A percentile compares a stretch with the other conserved stretches of the same genome.
Evolutionary conservation across 257 asterid species (phyloP).

Genomic region (Haberlea rhodopensis): DNA sequence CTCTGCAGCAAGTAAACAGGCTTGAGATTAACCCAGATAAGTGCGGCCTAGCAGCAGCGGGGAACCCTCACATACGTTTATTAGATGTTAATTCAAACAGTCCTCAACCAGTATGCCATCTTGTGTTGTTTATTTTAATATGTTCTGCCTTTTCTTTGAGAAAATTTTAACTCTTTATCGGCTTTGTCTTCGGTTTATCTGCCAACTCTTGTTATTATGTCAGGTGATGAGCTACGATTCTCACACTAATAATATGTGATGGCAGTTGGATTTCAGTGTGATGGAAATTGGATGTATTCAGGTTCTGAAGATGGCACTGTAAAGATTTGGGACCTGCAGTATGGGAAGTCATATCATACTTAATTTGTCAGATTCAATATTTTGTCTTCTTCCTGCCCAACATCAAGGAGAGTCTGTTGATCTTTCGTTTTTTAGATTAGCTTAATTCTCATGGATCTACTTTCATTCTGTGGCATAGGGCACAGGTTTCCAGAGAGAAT

Average conservation of each 20-base stretch:
- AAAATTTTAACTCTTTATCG: neutral
- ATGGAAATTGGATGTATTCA: conserved; percentile 98
- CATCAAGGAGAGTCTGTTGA: neutral
- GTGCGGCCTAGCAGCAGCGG: conserved; percentile 88
- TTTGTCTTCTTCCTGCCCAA: neutral
- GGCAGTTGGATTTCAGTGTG: conserved; percentile 99
- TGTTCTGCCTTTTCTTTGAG: neutral
- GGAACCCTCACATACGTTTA: conserved; percentile 94
- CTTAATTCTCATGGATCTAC: neutral
- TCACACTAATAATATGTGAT: conserved; percentile 90
- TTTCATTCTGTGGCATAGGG: conserved; percentile 49
- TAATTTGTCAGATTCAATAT: neutral
- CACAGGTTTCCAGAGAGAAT: conserved; percentile 98
- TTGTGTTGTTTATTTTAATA: conserved; percentile 14
- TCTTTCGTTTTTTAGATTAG: neutral
- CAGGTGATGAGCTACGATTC: conserved; percentile 97
- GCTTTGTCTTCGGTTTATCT: conserved; percentile 10
- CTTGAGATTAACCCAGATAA: conserved; percentile 96
- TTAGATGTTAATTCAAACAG: conserved; percentile 83
- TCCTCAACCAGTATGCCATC: conserved; percentile 72
- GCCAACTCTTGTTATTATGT: conserved; percentile 15
- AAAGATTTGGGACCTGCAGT: conserved; percentile 96
- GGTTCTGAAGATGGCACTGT: conserved; percentile 99
- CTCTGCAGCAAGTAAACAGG: conserved; percentile 84
- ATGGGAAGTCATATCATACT: neutral